Evolutionary conservation across 176 grass and related monocot species (phyloP).

Genomic region (Ampelocalamus luodianensis): DNA sequence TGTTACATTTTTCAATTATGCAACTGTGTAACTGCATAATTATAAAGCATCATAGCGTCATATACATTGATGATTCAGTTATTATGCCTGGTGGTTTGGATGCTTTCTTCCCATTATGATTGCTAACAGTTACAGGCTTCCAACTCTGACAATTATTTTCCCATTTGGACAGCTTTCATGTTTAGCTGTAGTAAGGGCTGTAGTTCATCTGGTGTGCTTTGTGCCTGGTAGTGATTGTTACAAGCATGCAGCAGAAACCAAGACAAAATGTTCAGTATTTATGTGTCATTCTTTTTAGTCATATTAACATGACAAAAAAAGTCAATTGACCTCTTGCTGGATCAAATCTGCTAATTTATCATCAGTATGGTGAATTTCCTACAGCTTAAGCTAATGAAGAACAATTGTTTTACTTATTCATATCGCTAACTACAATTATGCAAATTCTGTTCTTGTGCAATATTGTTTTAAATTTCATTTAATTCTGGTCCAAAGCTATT

Average conservation of each 20-base stretch:
- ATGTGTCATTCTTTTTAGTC: background rate
- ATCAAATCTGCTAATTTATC: slow-evolving; percentile 22
- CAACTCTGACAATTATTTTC: slow-evolving; percentile 11
- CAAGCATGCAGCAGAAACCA: background rate
- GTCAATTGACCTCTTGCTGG: background rate
- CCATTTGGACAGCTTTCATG: slow-evolving; percentile 10
- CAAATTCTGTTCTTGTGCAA: slow-evolving; percentile 17
- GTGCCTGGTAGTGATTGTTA: background rate
- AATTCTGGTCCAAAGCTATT: background rate
- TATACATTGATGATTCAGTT: slow-evolving; percentile 4
- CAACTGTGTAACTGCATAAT: background rate
- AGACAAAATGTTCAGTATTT: background rate
- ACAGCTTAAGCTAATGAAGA: background rate
- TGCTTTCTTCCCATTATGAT: slow-evolving; percentile 2
- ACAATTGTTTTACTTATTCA: slow-evolving; percentile 5
- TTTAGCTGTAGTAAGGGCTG: background rate
- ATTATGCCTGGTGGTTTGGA: background rate
- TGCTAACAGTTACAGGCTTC: slow-evolving; percentile 15
- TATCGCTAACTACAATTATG: background rate
- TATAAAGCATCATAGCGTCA: background rate
- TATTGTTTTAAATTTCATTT: background rate
- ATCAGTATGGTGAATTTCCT: background rate
- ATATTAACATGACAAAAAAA: slow-evolving; percentile 4
- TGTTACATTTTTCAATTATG: background rate
- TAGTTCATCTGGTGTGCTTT: slow-evolving; percentile 19